Evolutionary conservation across 129 eudicot species (phyloP).

Genomic region (Silybum marianum): DNA sequence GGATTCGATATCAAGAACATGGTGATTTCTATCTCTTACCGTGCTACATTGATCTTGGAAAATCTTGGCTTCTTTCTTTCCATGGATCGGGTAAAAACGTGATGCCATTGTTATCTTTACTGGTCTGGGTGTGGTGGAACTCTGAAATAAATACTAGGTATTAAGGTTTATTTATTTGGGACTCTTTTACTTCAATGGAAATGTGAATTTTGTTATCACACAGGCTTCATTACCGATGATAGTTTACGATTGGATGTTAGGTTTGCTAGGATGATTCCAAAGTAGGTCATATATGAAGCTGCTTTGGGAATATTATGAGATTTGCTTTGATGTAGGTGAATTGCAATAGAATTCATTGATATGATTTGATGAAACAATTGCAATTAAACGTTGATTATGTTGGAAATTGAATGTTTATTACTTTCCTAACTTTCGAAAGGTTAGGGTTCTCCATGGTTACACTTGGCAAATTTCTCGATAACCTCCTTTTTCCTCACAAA

Average conservation of each 20-base stretch:
- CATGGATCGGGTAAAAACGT: background rate
- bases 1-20: background rate
- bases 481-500: too few species aligned
- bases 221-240: background rate
- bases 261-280: background rate
- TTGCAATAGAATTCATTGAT: background rate
- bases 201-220: background rate
- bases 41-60: background rate
- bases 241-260: background rate
- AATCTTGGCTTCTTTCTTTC: background rate
- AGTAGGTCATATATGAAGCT: too few species aligned
- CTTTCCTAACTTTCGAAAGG: too few species aligned
- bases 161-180: background rate
- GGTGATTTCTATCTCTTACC: background rate
- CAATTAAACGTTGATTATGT: too few species aligned
- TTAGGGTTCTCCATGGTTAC: too few species aligned
- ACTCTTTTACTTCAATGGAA: background rate
- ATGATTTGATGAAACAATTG: too few species aligned
- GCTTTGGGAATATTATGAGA: background rate
- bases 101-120: background rate
- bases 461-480: too few species aligned
- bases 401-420: too few species aligned
- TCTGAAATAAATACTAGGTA: background rate
- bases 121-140: background rate
- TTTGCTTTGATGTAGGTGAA: background rate